phyloP scores from a whole-genome alignment of 495 filamentous ascomycete species.

The Annulohypoxylon maeteangense region DNA sequence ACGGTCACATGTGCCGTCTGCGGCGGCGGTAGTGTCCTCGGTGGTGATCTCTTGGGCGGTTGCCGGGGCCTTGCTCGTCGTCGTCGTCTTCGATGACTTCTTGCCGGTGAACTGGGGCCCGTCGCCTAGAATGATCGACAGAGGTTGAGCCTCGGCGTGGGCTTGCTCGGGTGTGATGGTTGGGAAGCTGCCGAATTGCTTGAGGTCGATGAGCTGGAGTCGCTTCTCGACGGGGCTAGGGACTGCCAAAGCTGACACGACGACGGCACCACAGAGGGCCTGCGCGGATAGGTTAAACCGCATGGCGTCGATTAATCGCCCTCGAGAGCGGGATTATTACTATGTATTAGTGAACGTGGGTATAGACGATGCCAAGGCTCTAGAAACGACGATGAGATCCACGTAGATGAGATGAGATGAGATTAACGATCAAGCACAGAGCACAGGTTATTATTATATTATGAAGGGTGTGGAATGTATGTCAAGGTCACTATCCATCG shows the following conservation, averaged over 20 bases:
- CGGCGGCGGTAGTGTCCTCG: slow-evolving; percentile 8
- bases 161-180: slow-evolving; percentile 39
- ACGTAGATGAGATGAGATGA: slow-evolving; percentile 1
- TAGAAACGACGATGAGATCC: slow-evolving; percentile 15
- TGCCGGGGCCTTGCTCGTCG: slow-evolving; percentile 11
- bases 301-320: slow-evolving; percentile 39
- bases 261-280: slow-evolving; percentile 45
- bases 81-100: no score
- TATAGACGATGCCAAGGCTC: neutral
- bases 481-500: slow-evolving; percentile 21
- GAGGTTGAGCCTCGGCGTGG: slow-evolving; percentile 22
- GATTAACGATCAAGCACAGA: slow-evolving; percentile 1
- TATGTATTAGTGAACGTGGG: slow-evolving; percentile 1
- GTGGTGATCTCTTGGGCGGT: slow-evolving; percentile 17
- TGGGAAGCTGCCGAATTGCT: slow-evolving; percentile 43
- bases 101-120: slow-evolving; percentile 19
- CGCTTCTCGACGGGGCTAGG: slow-evolving; percentile 35
- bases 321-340: slow-evolving; percentile 21
- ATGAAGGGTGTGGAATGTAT: slow-evolving; percentile 7
- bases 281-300: slow-evolving; percentile 40
- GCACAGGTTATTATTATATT: slow-evolving; percentile 16
- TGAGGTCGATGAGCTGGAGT: slow-evolving; percentile 40
- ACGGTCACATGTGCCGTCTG: slow-evolving; percentile 38
- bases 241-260: slow-evolving; percentile 42
- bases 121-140: slow-evolving; percentile 8